phyloP scores from a whole-genome alignment of 306 rosid genomes.

The Lithocarpus polystachyus region DNA sequence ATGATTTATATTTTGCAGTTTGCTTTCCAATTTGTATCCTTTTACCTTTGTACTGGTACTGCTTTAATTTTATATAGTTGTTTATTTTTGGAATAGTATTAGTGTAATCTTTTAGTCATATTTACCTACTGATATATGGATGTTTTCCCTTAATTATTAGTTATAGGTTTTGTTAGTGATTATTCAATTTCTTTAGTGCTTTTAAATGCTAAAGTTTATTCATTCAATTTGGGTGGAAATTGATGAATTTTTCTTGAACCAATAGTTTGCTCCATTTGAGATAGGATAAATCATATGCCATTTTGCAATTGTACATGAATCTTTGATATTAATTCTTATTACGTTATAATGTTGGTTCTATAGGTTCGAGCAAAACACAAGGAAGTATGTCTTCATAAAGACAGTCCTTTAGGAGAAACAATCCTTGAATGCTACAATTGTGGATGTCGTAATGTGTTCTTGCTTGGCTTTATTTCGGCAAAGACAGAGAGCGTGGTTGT shows the following conservation, averaged over 20 bases:
- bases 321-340: neutral
- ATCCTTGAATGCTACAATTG: slow-evolving; percentile 99
- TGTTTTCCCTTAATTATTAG: neutral
- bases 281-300: neutral
- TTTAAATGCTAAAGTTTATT: neutral
- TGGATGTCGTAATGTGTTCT: slow-evolving; percentile 97
- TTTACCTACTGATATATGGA: neutral
- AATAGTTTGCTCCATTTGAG: neutral
- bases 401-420: slow-evolving; percentile 97
- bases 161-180: neutral
- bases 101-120: neutral
- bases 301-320: neutral
- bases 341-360: slow-evolving; percentile 22
- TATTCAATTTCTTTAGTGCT: neutral
- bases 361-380: slow-evolving; percentile 99
- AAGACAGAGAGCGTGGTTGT: slow-evolving; percentile 99
- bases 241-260: neutral
- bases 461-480: slow-evolving; percentile 97
- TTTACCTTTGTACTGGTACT: no score
- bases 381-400: slow-evolving; percentile 99
- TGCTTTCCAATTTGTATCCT: neutral
- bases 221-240: neutral
- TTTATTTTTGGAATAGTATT: no score
- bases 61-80: no score
- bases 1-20: neutral